A percentile compares a stretch with the other conserved stretches of the same genome.
phyloP scores from a whole-genome alignment of 352 stramenopile species.

The Phytopythium delawarense region DNA sequence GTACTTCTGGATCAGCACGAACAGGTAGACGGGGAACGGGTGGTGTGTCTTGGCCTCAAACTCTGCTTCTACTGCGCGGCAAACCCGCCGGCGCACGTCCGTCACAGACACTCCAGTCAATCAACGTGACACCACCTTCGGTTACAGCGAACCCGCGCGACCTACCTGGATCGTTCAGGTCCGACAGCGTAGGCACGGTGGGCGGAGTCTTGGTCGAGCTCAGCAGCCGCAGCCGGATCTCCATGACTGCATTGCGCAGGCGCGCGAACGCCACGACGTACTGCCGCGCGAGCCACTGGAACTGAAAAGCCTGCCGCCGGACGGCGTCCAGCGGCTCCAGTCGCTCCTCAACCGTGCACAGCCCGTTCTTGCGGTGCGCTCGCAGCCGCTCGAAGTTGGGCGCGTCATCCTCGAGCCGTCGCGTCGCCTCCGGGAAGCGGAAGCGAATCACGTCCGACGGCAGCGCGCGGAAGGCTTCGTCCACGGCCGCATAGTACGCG shows the following conservation, averaged over 20 bases:
- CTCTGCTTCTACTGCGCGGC: conserved; percentile 71
- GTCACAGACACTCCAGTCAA: conserved; percentile 1
- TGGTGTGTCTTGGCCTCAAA: conserved; percentile 80
- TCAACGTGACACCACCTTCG: not conserved
- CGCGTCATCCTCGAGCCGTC: conserved; percentile 61
- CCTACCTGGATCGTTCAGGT: conserved; percentile 59
- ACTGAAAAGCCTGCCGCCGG: conserved; percentile 54
- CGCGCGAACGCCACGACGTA: conserved; percentile 61
- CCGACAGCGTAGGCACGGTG: conserved; percentile 26
- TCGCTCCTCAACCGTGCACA: conserved; percentile 7
- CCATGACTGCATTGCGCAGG: conserved; percentile 40
- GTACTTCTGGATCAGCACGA: conserved; percentile 84
- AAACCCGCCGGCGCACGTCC: conserved; percentile 10
- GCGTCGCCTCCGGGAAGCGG: conserved; percentile 41
- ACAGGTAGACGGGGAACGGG: conserved; percentile 70
- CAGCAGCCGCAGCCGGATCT: conserved; percentile 50
- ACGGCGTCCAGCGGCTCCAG: conserved; percentile 28
- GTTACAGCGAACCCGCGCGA: not conserved
- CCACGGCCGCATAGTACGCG: conserved; percentile 43
- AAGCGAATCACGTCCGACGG: conserved; percentile 60
- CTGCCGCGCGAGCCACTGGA: conserved; percentile 65
- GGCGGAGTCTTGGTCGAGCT: conserved; percentile 20
- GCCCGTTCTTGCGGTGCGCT: conserved; percentile 17
- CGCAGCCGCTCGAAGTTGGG: conserved; percentile 34
- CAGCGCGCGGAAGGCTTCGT: conserved; percentile 49